These are phyloP conservation scores for Scenedesmus sp. DNA, from an alignment of 163 green algal genomes.

Conservation along the genomic window DNA sequence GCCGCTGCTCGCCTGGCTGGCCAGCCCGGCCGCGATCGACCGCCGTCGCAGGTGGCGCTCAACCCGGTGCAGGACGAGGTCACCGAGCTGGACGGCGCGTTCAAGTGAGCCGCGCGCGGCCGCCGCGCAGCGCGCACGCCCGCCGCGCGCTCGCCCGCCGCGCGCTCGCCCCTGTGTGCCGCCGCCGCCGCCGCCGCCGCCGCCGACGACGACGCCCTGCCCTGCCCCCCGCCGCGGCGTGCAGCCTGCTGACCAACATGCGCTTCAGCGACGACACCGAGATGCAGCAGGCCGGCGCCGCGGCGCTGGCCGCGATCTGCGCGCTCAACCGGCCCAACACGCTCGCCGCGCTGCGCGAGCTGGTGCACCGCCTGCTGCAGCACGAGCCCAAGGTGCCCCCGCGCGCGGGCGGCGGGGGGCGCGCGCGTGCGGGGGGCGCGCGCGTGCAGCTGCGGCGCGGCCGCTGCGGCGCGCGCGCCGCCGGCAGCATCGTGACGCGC, in stretches of 20 bases:
- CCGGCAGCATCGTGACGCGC: too few relatives aligned
- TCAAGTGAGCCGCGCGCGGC: conserved; percentile 38
- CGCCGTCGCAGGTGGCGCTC: conserved; percentile 14
- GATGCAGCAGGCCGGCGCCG: conserved; percentile 7
- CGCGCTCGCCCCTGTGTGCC: too few relatives aligned
- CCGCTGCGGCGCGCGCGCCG: too few relatives aligned
- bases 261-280: conserved; percentile 11
- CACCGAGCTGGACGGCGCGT: conserved; percentile 18
- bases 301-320: background rate
- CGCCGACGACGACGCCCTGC: background rate
- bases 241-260: conserved; percentile 39
- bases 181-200: background rate
- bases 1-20: background rate
- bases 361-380: conserved; percentile 41
- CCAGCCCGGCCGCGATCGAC: background rate
- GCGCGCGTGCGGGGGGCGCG: background rate
- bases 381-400: conserved; percentile 17
- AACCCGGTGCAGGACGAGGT: conserved; percentile 39
- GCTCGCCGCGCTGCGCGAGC: conserved; percentile 1
- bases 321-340: conserved; percentile 22
- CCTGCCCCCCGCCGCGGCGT: too few relatives aligned
- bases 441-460: background rate
- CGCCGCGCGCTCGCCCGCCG: too few relatives aligned
- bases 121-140: too few relatives aligned
- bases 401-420: background rate